phyloP scores from a whole-genome alignment of 805 yeast species.

The Blastobotrys chiropterorum region DNA sequence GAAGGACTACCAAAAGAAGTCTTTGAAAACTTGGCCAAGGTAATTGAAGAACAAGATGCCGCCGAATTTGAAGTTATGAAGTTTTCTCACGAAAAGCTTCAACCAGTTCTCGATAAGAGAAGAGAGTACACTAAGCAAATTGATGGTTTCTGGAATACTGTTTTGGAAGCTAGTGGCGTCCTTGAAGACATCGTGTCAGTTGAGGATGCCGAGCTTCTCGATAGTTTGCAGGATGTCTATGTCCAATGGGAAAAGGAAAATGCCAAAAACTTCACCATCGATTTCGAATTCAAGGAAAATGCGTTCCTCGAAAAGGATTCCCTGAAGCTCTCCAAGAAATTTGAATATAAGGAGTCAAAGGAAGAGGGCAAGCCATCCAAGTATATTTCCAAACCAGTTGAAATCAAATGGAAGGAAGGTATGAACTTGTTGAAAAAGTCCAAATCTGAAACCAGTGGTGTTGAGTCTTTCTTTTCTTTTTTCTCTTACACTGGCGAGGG shows the following conservation, averaged over 20 bases:
- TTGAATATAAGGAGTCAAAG: slow-evolving; percentile 29
- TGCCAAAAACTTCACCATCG: slow-evolving; percentile 54
- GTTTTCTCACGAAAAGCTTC: slow-evolving; percentile 35
- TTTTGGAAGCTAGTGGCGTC: slow-evolving; percentile 70
- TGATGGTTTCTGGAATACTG: slow-evolving; percentile 84
- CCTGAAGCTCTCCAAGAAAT: slow-evolving; percentile 57
- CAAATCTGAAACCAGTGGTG: neutral
- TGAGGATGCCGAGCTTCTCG: slow-evolving; percentile 73
- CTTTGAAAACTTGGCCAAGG: slow-evolving; percentile 19
- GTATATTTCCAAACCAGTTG: slow-evolving; percentile 48
- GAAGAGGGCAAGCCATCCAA: slow-evolving; percentile 23
- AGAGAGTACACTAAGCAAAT: slow-evolving; percentile 46
- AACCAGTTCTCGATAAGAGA: slow-evolving; percentile 53
- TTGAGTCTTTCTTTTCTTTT: slow-evolving; percentile 67
- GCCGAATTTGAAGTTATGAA: slow-evolving; percentile 23
- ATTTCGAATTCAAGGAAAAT: slow-evolving; percentile 50
- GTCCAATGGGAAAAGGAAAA: slow-evolving; percentile 43
- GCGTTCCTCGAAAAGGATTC: slow-evolving; percentile 39
- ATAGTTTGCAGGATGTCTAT: slow-evolving; percentile 54
- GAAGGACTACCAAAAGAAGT: slow-evolving; percentile 4
- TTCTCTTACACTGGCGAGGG: slow-evolving; percentile 77
- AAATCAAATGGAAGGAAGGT: slow-evolving; percentile 64
- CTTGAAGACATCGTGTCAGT: slow-evolving; percentile 69
- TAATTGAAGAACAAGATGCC: slow-evolving; percentile 22
- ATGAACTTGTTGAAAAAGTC: slow-evolving; percentile 51